phyloP scores from a whole-genome alignment of 2,329 filamentous ascomycete genomes.

The Cadophora sp. region DNA sequence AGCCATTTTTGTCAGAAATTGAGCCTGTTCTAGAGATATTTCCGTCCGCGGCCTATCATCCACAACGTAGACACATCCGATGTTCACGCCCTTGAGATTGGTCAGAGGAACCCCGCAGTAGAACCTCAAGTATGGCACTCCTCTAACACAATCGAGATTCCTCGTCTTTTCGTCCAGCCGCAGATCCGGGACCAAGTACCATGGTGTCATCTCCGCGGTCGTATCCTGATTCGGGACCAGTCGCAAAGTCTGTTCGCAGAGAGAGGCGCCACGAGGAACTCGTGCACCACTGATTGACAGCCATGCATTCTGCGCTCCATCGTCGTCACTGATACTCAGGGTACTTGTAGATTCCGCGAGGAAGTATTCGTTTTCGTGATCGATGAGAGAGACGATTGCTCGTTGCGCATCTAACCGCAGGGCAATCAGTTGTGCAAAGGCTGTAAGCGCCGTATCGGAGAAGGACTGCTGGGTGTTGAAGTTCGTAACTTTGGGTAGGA shows the following conservation, averaged over 20 bases:
- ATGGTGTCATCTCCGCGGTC: constrained; percentile 29
- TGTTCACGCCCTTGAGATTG: constrained; percentile 39
- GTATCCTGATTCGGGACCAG: constrained; percentile 29
- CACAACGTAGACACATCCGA: constrained; percentile 51
- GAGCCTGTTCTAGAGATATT: constrained; percentile 54
- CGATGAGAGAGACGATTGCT: constrained; percentile 51
- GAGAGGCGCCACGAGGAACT: constrained; percentile 30
- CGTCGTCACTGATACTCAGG: constrained; percentile 44
- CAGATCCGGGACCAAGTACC: constrained; percentile 34
- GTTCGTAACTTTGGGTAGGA: constrained; percentile 17
- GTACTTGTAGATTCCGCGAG: constrained; percentile 53
- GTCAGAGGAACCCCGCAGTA: constrained; percentile 40
- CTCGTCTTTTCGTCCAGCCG: constrained; percentile 31
- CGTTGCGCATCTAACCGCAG: constrained; percentile 54
- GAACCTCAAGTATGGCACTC: constrained; percentile 35
- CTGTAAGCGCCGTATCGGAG: constrained; percentile 52
- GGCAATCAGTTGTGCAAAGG: constrained; percentile 56
- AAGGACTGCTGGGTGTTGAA: constrained; percentile 38
- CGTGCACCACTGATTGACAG: constrained; percentile 34
- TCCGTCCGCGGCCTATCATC: constrained; percentile 61
- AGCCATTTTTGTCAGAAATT: constrained; percentile 64
- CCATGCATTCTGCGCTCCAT: constrained; percentile 34
- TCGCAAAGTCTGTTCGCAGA: constrained; percentile 41
- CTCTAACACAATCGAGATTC: constrained; percentile 34
- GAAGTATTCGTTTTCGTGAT: constrained; percentile 39